Evolutionary conservation across 306 rosid species (phyloP).

Genomic region (Lathyrus sativus): DNA sequence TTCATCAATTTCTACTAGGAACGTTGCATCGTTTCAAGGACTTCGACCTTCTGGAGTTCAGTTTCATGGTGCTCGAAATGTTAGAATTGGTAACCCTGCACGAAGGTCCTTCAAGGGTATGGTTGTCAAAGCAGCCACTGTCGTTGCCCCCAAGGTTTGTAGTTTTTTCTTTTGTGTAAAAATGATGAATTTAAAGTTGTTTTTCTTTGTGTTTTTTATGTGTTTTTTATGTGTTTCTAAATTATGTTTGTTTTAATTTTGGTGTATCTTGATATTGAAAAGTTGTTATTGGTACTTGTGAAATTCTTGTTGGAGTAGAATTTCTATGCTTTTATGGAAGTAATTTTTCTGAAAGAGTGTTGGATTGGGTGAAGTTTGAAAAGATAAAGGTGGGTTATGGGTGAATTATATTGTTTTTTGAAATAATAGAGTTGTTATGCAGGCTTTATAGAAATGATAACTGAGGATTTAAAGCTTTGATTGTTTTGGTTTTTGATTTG

Average conservation of each 20-base stretch:
- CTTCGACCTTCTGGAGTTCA: slow-evolving; percentile 54
- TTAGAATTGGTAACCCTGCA: slow-evolving; percentile 38
- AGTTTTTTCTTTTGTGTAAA: not conserved
- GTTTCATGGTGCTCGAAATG: slow-evolving; percentile 39
- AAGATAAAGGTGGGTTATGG: not conserved
- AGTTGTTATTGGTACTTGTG: too few relatives aligned
- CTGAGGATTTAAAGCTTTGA: not conserved
- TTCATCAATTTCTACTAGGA: slow-evolving; percentile 57
- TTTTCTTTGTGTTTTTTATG: not conserved
- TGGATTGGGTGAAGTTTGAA: too few relatives aligned
- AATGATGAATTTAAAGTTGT: not conserved
- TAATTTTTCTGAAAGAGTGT: too few relatives aligned
- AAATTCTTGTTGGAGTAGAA: too few relatives aligned
- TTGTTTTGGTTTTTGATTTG: too few relatives aligned
- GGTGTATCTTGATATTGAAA: too few relatives aligned
- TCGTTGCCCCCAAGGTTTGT: slow-evolving; percentile 76
- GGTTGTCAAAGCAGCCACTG: slow-evolving; percentile 79
- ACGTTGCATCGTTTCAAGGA: slow-evolving; percentile 63
- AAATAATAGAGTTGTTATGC: too few relatives aligned
- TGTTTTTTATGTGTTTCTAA: too few relatives aligned
- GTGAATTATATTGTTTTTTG: not conserved
- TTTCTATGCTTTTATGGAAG: too few relatives aligned
- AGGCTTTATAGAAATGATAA: not conserved
- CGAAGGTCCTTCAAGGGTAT: slow-evolving; percentile 57
- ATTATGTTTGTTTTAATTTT: not conserved